phyloP scores from a whole-genome alignment of 2,329 filamentous ascomycete species.

The Diplodia corticola region DNA sequence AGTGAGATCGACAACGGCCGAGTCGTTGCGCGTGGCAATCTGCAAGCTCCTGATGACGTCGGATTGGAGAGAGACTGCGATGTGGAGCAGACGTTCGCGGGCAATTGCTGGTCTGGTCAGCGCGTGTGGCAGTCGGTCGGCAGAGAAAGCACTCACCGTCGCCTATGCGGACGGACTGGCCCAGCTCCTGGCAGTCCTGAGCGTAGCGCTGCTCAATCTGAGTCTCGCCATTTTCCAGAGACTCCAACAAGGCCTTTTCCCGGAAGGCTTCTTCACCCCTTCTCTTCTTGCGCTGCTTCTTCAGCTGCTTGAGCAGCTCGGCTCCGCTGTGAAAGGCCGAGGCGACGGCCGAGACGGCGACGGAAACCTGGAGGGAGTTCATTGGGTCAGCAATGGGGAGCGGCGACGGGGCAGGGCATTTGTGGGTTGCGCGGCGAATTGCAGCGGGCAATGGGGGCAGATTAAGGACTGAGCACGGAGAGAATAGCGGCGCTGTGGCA shows the following conservation, averaged over 20 bases:
- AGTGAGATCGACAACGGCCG: conserved; percentile 37
- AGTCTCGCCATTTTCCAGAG: conserved; percentile 40
- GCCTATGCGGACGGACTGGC: conserved; percentile 39
- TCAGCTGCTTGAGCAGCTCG: conserved; percentile 40
- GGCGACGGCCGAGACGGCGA: conserved; percentile 45
- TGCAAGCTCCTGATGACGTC: conserved; percentile 44
- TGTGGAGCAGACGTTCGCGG: conserved; percentile 39
- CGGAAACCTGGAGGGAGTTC: conserved; percentile 36
- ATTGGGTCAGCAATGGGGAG: conserved; percentile 22
- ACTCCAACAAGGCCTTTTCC: conserved; percentile 41
- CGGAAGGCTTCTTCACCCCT: conserved; percentile 36
- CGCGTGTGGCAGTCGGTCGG: conserved; percentile 13
- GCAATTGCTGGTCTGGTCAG: conserved; percentile 34
- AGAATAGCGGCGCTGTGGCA: conserved; percentile 1
- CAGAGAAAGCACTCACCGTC: conserved; percentile 37
- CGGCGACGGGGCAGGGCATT: background rate
- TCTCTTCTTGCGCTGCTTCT: conserved; percentile 34
- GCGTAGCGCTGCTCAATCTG: conserved; percentile 38
- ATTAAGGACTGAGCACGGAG: conserved; percentile 13
- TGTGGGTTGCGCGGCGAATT: background rate
- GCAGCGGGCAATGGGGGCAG: background rate
- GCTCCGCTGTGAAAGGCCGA: conserved; percentile 46
- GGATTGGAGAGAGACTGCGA: conserved; percentile 43
- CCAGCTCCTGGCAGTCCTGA: conserved; percentile 38
- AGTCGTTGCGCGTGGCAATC: conserved; percentile 38